Evolutionary conservation across 176 grass and related monocot species (phyloP), one percentile per base, ranked within the genome.

Genomic region (Themeda triandra): DNA sequence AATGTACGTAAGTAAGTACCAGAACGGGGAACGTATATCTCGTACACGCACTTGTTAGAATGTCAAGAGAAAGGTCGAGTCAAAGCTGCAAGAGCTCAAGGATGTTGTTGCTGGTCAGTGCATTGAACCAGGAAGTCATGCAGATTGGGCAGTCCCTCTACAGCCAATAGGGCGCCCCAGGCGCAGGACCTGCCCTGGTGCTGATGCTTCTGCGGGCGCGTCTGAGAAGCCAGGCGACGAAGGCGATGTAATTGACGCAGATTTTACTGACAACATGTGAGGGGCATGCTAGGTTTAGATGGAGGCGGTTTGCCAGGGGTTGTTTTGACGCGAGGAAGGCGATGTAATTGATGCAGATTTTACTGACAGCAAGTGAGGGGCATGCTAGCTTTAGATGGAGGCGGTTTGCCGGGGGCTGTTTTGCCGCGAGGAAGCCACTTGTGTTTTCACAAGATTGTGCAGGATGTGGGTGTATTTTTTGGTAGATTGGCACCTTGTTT

Each of bases 81-180:
- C 33, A 40, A 95, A 90, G 46, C 82, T 94, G 4, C 79, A 80
- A 85, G 89, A 92, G 6, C 90, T 94, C 36, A 87, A 92, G 69
- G 87, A 84, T 1, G 88, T 85, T 0, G 82, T 95, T 58, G 70
- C 87, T 0, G 71, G 80, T 33, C 4, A 63, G 85, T 14, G 80
- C 85, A 28, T 45, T 95, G 65, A 92, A 95, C 88, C 90, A 92
- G 72, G 90, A 92, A 80, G 90, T 95, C 75, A 95, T 95, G 93
- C 93, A 95, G 75, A 83, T 95, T 56, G 90, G 93, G 4, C 93
- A 95, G 75, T 67, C 86, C 1, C 75, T 95, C 30, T 95, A 95
- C 66, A 86, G 75, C 79, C 93, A 92, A 80, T 87, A 85, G 62
- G 88, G 86, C 29, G 88, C 74, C 4, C 53, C 78, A 1, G 90